Evolutionary conservation across 106 monocot genomes (phyloP), one percentile per base, ranked within the genome.

Genomic region (Amphibolis antarctica): DNA sequence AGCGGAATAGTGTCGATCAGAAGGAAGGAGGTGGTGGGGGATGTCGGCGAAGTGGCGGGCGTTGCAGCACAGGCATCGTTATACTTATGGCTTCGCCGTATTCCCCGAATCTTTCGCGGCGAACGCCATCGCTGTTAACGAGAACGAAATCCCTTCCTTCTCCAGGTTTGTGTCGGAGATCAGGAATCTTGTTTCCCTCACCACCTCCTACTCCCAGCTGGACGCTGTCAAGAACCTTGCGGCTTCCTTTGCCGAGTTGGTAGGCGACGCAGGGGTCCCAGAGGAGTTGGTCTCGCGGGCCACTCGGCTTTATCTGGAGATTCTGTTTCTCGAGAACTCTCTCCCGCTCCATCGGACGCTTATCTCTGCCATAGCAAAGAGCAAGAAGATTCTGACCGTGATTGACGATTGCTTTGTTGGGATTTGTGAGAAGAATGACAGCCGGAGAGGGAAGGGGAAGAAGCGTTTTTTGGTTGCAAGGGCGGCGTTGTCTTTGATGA

Each of bases 41-140:
- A 98, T 98, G 96, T 99, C 98, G 1, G 71, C 87, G 44, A 99
- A 99, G 66, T 99, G 98, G 98, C 73, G 98, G 45, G 83, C 98
- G 42, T 53, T 91, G 65, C 98, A 91, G 66, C 91, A 91, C 71
- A 77, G 81, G 25, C 98, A 99, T 72, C 80, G 81, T 24, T 99
- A 88, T 82, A 91, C 91, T 12, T 91, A 99, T 82, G 81, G 70
- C 69, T 99, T 85, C 14, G 74, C 92, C 55, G 44, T 80, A 46
- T 99, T 98, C 67, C 87, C 91, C 30, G 81, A 77, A 53, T 68
- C 75, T 51, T 87, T 76, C 69, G 51, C 87, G 15, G 66, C 91
- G 14, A 45, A 72, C 29, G n/a, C 19, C 18, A 13, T 85, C 4
- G 60, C 69, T 12, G 14, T 65, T 11, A 66, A 75, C 1, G 42